Percentiles rank a stretch among this genome's conserved stretches.
These are phyloP conservation scores for Sindora glabra DNA, from an alignment of 306 rosid genomes.

Conservation along the genomic window DNA sequence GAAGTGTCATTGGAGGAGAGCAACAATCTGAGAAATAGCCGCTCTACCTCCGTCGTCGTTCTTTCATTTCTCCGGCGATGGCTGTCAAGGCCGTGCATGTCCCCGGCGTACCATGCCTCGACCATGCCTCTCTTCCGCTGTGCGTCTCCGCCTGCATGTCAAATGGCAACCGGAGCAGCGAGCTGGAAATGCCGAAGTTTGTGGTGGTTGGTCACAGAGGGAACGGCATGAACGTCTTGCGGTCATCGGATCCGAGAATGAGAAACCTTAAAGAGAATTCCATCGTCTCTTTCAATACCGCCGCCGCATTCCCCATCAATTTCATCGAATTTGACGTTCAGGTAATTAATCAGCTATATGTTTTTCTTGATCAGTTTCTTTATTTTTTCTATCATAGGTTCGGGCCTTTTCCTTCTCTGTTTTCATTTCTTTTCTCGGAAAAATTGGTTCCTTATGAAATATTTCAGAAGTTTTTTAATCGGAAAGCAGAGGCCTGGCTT, in stretches of 20 bases:
- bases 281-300: constrained; percentile 55
- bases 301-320: constrained; percentile 46
- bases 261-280: constrained; percentile 67
- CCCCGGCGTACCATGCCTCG: constrained; percentile 41
- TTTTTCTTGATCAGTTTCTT: not conserved
- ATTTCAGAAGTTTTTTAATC: too few species aligned
- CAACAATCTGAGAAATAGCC: not conserved
- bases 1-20: not conserved
- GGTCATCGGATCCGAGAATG: constrained; percentile 51
- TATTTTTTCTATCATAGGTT: not conserved
- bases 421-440: too few species aligned
- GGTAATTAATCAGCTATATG: constrained; percentile 26
- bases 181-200: constrained; percentile 30
- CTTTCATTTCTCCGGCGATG: not conserved
- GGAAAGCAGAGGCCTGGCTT: not conserved
- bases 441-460: too few species aligned
- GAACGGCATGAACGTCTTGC: constrained; percentile 66
- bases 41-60: not conserved
- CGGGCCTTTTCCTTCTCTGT: not conserved
- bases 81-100: constrained; percentile 49
- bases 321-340: constrained; percentile 81
- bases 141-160: constrained; percentile 20
- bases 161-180: constrained; percentile 6
- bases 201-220: constrained; percentile 77
- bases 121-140: constrained; percentile 26